Evolutionary conservation across 2,329 filamentous ascomycete genomes (phyloP).

Genomic region (Fusarium sp.): DNA sequence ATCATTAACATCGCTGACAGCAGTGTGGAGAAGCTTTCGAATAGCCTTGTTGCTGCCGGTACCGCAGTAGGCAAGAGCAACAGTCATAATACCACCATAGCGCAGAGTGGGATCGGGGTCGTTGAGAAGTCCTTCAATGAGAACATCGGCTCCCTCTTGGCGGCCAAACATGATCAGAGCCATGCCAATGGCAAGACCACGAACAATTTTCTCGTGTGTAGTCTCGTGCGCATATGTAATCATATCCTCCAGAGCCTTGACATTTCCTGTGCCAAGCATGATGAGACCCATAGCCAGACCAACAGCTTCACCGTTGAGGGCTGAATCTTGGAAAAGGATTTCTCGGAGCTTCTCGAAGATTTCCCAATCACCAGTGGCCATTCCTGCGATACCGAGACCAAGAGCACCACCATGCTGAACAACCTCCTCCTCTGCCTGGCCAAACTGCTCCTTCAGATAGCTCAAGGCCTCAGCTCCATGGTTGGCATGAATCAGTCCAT

Average conservation of each 20-base stretch:
- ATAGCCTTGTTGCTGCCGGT: conserved; percentile 99
- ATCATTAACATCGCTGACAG: conserved; percentile 97
- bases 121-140: conserved; percentile 92
- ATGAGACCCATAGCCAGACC: conserved; percentile 96
- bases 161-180: conserved; percentile 98
- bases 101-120: conserved; percentile 94
- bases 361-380: conserved; percentile 92
- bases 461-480: conserved; percentile 91
- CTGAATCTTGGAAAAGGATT: conserved; percentile 92
- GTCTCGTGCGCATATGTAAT: conserved; percentile 98
- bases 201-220: conserved; percentile 98
- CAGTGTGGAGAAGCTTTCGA: conserved; percentile 92
- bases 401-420: conserved; percentile 97
- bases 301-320: conserved; percentile 96
- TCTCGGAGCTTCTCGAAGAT: conserved; percentile 93
- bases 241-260: conserved; percentile 94
- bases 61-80: conserved; percentile 96
- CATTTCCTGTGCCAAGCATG: conserved; percentile 98
- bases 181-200: conserved; percentile 95
- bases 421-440: conserved; percentile 85
- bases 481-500: conserved; percentile 96
- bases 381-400: conserved; percentile 94
- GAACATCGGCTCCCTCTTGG: conserved; percentile 92
- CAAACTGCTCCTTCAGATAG: conserved; percentile 82
- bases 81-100: conserved; percentile 99